These are phyloP conservation scores for Imleria badia DNA, from an alignment of 768 basidiomycete genomes.

Conservation along the genomic window DNA sequence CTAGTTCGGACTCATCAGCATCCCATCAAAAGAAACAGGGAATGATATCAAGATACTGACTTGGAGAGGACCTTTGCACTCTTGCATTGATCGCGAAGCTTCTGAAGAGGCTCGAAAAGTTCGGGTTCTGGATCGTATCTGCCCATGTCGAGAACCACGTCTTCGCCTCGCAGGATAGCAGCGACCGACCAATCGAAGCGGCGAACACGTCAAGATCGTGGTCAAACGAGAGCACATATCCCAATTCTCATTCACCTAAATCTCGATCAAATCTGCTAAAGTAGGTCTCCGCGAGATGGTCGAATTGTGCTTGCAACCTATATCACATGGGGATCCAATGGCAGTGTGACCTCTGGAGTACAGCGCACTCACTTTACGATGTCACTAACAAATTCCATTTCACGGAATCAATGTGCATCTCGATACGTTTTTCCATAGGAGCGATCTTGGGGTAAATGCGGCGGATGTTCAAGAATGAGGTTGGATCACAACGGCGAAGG, in stretches of 20 bases:
- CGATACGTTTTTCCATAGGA: conserved; percentile 87
- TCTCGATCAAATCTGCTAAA: conserved; percentile 82
- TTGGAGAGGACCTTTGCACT: conserved; percentile 77
- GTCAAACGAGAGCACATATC: conserved; percentile 79
- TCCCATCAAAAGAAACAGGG: not conserved
- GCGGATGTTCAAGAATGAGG: conserved; percentile 83
- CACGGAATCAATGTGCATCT: conserved; percentile 93
- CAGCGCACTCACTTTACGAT: conserved; percentile 73
- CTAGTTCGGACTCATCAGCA: conserved; percentile 41
- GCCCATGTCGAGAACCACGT: conserved; percentile 70
- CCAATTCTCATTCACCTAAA: conserved; percentile 85
- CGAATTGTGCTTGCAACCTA: conserved; percentile 91
- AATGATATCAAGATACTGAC: conserved; percentile 40
- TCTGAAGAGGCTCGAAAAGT: conserved; percentile 80
- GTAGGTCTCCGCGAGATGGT: conserved; percentile 87
- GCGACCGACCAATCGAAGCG: conserved; percentile 82
- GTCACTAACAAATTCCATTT: conserved; percentile 91
- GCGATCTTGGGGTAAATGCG: conserved; percentile 81
- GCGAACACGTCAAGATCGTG: conserved; percentile 92
- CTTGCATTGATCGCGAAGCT: conserved; percentile 78
- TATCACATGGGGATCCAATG: not conserved
- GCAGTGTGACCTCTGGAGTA: not conserved
- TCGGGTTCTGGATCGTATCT: conserved; percentile 70
- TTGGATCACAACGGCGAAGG: conserved; percentile 76
- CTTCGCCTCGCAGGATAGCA: conserved; percentile 72